Evolutionary conservation across 345 rosid genomes (phyloP).

Genomic region (Eucalyptus sp.): DNA sequence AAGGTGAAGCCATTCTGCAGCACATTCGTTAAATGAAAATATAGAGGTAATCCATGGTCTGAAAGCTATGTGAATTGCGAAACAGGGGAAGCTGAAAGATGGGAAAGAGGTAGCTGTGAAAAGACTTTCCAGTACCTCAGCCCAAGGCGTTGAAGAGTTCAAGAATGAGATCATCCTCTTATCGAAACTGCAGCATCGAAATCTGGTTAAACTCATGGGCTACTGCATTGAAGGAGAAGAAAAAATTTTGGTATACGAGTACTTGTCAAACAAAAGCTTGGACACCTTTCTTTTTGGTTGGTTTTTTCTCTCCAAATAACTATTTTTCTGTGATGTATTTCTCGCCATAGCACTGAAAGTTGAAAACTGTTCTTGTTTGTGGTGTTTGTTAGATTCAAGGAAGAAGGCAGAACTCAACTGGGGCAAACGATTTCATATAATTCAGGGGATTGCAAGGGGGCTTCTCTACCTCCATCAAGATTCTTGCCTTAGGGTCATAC

Average conservation of each 20-base stretch:
- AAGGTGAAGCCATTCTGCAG: background rate
- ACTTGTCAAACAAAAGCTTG: background rate
- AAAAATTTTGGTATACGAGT: constrained; percentile 48
- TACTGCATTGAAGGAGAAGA: constrained; percentile 51
- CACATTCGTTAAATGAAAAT: background rate
- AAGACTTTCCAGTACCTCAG: background rate
- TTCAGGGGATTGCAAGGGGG: constrained; percentile 19
- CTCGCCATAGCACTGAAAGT: constrained; percentile 2
- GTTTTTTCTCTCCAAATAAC: background rate
- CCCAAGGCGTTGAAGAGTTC: background rate
- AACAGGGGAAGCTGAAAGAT: background rate
- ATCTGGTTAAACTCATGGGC: constrained; percentile 51
- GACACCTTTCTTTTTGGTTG: background rate
- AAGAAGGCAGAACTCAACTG: constrained; percentile 3
- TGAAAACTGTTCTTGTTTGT: background rate
- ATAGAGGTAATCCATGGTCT: background rate
- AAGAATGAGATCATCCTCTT: background rate
- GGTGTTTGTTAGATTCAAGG: background rate
- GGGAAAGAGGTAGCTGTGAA: background rate
- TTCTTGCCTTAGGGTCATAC: constrained; percentile 21
- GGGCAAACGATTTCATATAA: constrained; percentile 9
- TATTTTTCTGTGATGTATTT: background rate
- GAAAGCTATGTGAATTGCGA: background rate
- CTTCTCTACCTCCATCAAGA: constrained; percentile 23
- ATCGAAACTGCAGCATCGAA: background rate